These are phyloP conservation scores for Clohesyomyces aquaticus DNA, from an alignment of 495 filamentous ascomycete genomes.

Conservation along the genomic window DNA sequence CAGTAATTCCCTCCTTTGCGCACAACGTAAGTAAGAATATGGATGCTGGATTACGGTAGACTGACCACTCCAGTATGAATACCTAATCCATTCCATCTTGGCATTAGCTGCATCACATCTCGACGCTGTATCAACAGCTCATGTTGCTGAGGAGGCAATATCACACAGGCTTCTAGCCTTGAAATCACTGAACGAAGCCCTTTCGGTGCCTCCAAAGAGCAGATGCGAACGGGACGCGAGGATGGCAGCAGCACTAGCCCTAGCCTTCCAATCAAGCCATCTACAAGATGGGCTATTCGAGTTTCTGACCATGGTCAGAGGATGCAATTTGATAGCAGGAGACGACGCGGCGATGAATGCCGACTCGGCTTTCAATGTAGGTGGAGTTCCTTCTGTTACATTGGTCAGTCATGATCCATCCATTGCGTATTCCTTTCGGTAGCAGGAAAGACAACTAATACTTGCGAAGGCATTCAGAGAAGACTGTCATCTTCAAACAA, in stretches of 20 bases:
- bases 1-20: slow-evolving; percentile 59
- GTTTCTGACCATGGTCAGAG: slow-evolving; percentile 66
- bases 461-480: slow-evolving; percentile 32
- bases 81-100: slow-evolving; percentile 43
- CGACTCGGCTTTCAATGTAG: slow-evolving; percentile 53
- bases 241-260: slow-evolving; percentile 62
- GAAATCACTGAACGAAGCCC: slow-evolving; percentile 39
- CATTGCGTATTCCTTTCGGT: slow-evolving; percentile 32
- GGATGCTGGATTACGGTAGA: neutral
- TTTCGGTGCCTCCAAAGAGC: slow-evolving; percentile 34
- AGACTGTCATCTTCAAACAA: slow-evolving; percentile 36
- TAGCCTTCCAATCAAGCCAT: slow-evolving; percentile 63
- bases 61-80: slow-evolving; percentile 39
- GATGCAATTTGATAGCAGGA: slow-evolving; percentile 58
- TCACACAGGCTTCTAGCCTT: slow-evolving; percentile 39
- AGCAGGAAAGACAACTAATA: slow-evolving; percentile 2
- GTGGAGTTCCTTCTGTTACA: slow-evolving; percentile 34
- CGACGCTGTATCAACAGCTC: slow-evolving; percentile 31
- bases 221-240: slow-evolving; percentile 38
- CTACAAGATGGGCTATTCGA: slow-evolving; percentile 64
- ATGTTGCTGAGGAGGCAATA: slow-evolving; percentile 37
- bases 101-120: slow-evolving; percentile 42
- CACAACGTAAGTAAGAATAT: slow-evolving; percentile 55
- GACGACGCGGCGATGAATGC: slow-evolving; percentile 53
- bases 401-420: slow-evolving; percentile 3